Base-by-base conservation (phyloP, 345 rosid species). In the Euphorbia lathyris region DNA sequence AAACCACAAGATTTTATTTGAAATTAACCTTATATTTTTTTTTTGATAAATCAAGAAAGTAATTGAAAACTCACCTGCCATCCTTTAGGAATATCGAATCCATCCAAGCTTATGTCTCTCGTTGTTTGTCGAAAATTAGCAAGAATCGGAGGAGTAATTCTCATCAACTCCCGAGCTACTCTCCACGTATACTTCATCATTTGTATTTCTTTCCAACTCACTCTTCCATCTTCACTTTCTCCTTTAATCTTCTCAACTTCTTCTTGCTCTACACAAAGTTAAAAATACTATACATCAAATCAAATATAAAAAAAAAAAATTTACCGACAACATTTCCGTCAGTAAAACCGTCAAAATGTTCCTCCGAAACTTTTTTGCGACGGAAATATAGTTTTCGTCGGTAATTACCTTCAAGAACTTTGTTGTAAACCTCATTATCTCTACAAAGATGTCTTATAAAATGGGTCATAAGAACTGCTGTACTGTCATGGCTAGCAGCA, bases 401-500 rank as follows among this genome's bases (percentile, higher is more conserved):
- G 38, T 3, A 34, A 2, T 34, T 34, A 34, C 69, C 78, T 68
- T 63, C 30, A 43, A 72, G 73, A 14, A 77, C 77, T 30, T 65
- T 63, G 20, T 16, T 32, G 6, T 50, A 64, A 12, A 58, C 55
- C 1, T 68, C 23, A 3, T 48, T n/a, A 12, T 72, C 70, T 25
- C 50, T 68, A 19, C 65, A 45, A 22, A 77, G 63, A 4, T 64
- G 52, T 14, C 71, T 72, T 20, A 73, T 13, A 25, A 77, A 32
- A 22, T 38, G 58, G 68, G 20, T 36, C 0, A 68, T 29, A 19
- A 77, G 40, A 23, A 40, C 13, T 2, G 77, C 19, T 22, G 63
- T 58, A 4, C 64, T 72, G 7, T 73, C 81, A 52, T 73, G 71
- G 47, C 77, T 77, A 36, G 80, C 74, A 6, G 68, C 63, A 22